A percentile compares a stretch with the other conserved stretches of the same genome.
Evolutionary conservation across 2,329 filamentous ascomycete species (phyloP).

Genomic region (Phyllosticta ampelicida): DNA sequence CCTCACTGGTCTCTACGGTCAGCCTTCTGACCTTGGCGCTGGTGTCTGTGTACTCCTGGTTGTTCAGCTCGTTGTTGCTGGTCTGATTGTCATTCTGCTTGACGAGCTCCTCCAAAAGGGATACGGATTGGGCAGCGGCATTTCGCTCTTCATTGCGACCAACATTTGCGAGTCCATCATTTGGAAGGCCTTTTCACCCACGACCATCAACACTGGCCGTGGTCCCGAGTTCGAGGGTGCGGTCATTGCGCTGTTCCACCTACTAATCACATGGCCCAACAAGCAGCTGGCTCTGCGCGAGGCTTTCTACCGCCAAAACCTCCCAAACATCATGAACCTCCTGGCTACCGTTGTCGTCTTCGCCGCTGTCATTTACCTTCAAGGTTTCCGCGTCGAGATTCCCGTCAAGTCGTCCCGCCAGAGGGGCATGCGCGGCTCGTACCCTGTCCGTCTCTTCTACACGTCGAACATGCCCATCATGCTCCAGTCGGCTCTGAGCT

Average conservation of each 20-base stretch:
- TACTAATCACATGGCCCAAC: conserved; percentile 97
- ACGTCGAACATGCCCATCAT: conserved; percentile 99
- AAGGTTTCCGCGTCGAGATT: conserved; percentile 99
- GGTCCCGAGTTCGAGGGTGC: conserved; percentile 98
- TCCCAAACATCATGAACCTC: conserved; percentile 99
- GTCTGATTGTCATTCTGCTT: conserved; percentile 96
- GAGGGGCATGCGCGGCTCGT: conserved; percentile 95
- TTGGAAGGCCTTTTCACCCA: conserved; percentile 99
- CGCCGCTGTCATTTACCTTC: conserved; percentile 95
- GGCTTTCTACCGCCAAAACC: conserved; percentile 98
- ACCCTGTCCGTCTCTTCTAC: conserved; percentile 98
- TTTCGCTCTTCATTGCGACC: conserved; percentile 98
- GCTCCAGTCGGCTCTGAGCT: conserved; percentile 96
- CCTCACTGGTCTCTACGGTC: conserved; percentile 86
- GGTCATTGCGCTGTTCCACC: conserved; percentile 94
- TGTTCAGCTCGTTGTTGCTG: conserved; percentile 93
- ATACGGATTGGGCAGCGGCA: conserved; percentile 95
- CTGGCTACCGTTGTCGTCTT: conserved; percentile 88
- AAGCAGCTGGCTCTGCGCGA: conserved; percentile 98
- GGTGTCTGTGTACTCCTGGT: conserved; percentile 98
- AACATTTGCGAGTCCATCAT: conserved; percentile 99
- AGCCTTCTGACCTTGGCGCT: conserved; percentile 89
- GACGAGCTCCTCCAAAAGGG: conserved; percentile 99
- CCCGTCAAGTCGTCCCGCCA: conserved; percentile 99
- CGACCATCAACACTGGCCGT: conserved; percentile 98